Evolutionary conservation across 176 grass and related monocot genomes (phyloP).

Genomic region (Juncus effusus): DNA sequence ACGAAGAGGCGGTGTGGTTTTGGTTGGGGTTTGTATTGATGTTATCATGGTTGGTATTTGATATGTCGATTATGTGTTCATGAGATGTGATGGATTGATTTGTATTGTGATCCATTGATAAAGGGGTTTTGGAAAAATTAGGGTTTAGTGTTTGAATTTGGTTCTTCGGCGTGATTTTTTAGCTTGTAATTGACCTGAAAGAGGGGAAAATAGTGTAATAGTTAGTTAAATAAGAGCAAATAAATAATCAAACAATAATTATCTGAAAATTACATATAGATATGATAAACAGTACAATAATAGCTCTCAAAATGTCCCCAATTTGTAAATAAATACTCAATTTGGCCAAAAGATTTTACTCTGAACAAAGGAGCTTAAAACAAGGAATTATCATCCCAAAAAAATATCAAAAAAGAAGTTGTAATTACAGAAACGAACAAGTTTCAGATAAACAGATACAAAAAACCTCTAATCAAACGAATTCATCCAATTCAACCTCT

Average conservation of each 20-base stretch:
- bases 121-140: slow-evolving; percentile 19
- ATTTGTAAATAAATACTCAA: neutral
- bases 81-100: slow-evolving; percentile 25
- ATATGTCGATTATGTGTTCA: slow-evolving; percentile 75
- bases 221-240: no score
- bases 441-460: neutral
- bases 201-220: neutral
- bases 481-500: neutral
- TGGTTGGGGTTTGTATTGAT: no score
- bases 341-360: no score
- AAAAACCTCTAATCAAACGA: neutral
- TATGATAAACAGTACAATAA: no score
- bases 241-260: no score
- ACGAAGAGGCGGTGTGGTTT: slow-evolving; percentile 30
- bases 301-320: neutral
- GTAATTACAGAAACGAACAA: no score
- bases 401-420: no score
- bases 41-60: slow-evolving; percentile 14
- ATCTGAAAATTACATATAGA: no score
- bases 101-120: slow-evolving; percentile 48
- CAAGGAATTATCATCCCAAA: no score
- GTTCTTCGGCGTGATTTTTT: slow-evolving; percentile 3
- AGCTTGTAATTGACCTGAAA: neutral
- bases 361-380: no score
- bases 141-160: neutral